These are phyloP conservation scores for Crithidia acanthocephali DNA, from an alignment of 208 protist species.

Conservation along the genomic window DNA sequence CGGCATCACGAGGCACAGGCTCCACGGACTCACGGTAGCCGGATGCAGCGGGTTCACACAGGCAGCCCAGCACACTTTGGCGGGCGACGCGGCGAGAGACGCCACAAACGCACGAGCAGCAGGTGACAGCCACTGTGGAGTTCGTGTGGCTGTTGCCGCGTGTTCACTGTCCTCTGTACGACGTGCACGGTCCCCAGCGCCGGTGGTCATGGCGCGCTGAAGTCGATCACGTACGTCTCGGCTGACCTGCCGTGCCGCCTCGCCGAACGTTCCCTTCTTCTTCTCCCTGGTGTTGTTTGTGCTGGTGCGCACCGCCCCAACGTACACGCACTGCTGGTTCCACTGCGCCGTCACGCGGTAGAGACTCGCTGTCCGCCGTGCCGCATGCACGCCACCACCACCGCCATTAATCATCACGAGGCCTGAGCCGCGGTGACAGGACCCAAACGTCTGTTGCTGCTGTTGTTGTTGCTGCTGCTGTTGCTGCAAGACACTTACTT, in stretches of 20 bases:
- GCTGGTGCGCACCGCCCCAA: not conserved
- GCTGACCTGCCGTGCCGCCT: not conserved
- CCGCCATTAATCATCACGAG: not conserved
- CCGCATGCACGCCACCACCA: not conserved
- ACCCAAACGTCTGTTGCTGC: not conserved
- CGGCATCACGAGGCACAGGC: constrained; percentile 43
- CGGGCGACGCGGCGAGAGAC: not conserved
- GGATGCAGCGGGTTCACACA: constrained; percentile 29
- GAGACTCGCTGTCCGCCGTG: not conserved
- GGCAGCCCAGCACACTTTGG: constrained; percentile 34
- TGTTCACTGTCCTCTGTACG: not conserved
- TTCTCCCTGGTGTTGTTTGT: not conserved
- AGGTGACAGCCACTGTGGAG: not conserved
- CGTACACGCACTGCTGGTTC: constrained; percentile 19
- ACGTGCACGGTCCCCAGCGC: not conserved
- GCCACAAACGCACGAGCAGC: constrained; percentile 9
- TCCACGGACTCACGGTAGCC: constrained; percentile 28
- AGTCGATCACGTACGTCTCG: not conserved
- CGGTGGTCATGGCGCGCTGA: not conserved
- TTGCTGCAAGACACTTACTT: constrained; percentile 35
- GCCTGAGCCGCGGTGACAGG: not conserved
- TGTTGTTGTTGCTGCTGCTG: constrained; percentile 21
- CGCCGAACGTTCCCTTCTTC: not conserved
- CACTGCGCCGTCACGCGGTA: constrained; percentile 14
- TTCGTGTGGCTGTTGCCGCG: not conserved